Evolutionary conservation across 2,329 filamentous ascomycete genomes (phyloP), one percentile per base, ranked within the genome.

Genomic region (Neopestalotiopsis sp.): DNA sequence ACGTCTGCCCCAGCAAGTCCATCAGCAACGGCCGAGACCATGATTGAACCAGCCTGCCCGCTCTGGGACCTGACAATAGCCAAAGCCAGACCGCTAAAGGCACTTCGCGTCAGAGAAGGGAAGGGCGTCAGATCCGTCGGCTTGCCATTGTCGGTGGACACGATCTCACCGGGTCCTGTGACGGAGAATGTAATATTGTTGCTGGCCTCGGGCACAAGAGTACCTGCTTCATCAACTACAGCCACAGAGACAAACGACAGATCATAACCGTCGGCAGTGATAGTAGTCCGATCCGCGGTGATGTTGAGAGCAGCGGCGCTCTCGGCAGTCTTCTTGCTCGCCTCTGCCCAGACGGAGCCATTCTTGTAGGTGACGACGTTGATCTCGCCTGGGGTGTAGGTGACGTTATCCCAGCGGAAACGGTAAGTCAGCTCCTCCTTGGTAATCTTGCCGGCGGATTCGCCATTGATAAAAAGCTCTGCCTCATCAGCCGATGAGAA

Each of bases 391-490:
- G 86, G 77, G 56, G 81, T 70, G 71, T 88, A 88, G 1, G 76
- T 74, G 1, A 88, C 81, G 2, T 84, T 75, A 71, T 88, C 85
- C 86, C 86, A 88, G 3, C 86, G 82, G 72, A 88, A 83, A 20
- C 86, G 82, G 71, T 86, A 88, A n/a, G 78, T 73, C 14, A 73
- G 77, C 42, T 77, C 63, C 0, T 67, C 77, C 61, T 77, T 80
- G 69, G 76, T 80, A 69, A 78, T 71, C 1, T 81, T 75, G 1
- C 87, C 86, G 3, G 78, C 78, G 0, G 84, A 86, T 56, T 79
- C 71, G 2, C 83, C 85, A 66, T 88, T 88, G 13, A 88, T 72
- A 70, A 88, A 88, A 2, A 89, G 75, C 77, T 89, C 86, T 4
- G 85, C 87, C 71, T 87, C 85, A 70, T 88, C 85, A 2, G 78